Percentiles rank a stretch among this genome's conserved stretches.
Conservation (phyloP, 164 flowering plant species). For the Sedum album region DNA sequence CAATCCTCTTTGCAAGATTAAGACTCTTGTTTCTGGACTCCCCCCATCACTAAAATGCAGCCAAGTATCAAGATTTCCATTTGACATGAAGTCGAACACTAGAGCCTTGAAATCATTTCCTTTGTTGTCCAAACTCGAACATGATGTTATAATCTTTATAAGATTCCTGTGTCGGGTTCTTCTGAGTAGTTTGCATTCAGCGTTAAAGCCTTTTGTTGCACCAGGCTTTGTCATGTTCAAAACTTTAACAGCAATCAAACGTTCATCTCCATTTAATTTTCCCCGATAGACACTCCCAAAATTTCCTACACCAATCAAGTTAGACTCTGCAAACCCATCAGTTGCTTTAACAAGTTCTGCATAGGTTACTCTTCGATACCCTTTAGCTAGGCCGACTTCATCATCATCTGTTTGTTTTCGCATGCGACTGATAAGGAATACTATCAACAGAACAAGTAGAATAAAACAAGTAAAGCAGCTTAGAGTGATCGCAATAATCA, state of each 20-base stretch:
- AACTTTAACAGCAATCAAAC: constrained; percentile 7
- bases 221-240: constrained; percentile 6
- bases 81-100: neutral
- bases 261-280: neutral
- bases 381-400: neutral
- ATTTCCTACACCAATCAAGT: neutral
- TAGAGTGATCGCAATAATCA: neutral
- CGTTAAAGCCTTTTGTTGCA: neutral
- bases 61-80: constrained; percentile 10
- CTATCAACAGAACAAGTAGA: neutral
- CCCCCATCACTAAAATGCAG: neutral
- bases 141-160: constrained; percentile 6
- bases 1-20: neutral
- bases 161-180: constrained; percentile 6
- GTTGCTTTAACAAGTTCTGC: constrained; percentile 1
- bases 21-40: neutral
- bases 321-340: constrained; percentile 1
- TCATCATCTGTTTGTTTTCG: neutral
- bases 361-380: neutral
- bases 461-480: neutral
- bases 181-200: neutral
- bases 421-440: neutral
- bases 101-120: constrained; percentile 6
- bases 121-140: constrained; percentile 7
- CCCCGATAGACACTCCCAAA: constrained; percentile 4